phyloP scores from a whole-genome alignment of 257 asterid species.

The Ligustrum vulgare region DNA sequence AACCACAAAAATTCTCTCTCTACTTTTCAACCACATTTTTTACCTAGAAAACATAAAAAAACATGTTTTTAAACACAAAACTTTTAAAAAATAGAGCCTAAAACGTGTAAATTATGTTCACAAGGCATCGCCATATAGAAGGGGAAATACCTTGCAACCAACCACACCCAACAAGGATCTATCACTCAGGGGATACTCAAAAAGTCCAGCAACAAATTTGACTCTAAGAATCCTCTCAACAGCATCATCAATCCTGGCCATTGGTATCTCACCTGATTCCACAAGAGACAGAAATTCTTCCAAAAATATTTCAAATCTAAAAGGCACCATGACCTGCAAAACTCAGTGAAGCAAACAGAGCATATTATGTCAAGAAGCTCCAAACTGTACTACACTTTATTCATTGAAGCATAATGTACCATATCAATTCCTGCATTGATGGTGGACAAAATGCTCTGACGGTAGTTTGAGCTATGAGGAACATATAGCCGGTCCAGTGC shows the following conservation, averaged over 20 bases:
- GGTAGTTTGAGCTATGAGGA: slow-evolving; percentile 68
- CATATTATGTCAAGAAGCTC: slow-evolving; percentile 12
- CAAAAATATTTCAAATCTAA: slow-evolving; percentile 76
- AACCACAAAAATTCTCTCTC: no score
- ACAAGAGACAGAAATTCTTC: slow-evolving; percentile 70
- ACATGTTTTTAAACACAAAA: no score
- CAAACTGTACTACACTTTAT: slow-evolving; percentile 10
- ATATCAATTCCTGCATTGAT: slow-evolving; percentile 83
- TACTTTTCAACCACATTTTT: no score
- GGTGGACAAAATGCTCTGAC: slow-evolving; percentile 46
- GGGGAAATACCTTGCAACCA: slow-evolving; percentile 80
- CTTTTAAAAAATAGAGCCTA: no score
- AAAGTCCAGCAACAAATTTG: slow-evolving; percentile 79
- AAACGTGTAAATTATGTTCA: slow-evolving; percentile 3
- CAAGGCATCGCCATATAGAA: slow-evolving; percentile 1
- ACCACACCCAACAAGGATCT: slow-evolving; percentile 74
- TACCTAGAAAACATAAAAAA: no score
- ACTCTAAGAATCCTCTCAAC: slow-evolving; percentile 93
- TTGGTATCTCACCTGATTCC: slow-evolving; percentile 83
- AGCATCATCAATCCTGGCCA: slow-evolving; percentile 85
- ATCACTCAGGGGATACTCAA: slow-evolving; percentile 79
- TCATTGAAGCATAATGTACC: slow-evolving; percentile 39
- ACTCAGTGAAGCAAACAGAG: slow-evolving; percentile 5
- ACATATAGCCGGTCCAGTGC: slow-evolving; percentile 62
- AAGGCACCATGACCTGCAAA: slow-evolving; percentile 97